Evolutionary conservation across 441 rosid species (phyloP).

Genomic region (Gossypium schwendimanii): DNA sequence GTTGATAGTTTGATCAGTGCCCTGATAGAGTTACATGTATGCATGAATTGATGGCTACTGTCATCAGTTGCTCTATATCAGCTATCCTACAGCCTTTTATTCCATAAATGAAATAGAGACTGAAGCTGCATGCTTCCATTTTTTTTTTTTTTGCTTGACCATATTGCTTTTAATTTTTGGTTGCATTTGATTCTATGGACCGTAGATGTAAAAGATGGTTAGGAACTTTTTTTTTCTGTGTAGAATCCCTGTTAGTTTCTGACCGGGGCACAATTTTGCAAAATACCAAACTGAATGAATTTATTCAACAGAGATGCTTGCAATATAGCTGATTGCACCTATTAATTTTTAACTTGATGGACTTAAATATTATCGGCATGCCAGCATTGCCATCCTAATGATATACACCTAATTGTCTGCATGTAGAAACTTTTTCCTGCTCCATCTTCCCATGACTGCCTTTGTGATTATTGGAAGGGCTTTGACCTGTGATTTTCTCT

Average conservation of each 20-base stretch:
- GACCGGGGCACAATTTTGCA: neutral
- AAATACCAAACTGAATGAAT: neutral
- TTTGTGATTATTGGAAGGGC: conserved; percentile 11
- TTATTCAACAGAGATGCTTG: neutral
- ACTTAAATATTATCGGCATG: neutral
- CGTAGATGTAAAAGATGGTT: neutral
- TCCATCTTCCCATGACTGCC: neutral
- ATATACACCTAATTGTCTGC: neutral
- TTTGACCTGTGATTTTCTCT: conserved; percentile 13
- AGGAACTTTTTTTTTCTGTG: neutral
- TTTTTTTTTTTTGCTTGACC: neutral
- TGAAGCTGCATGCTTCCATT: neutral
- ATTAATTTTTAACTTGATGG: neutral
- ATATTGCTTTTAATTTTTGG: neutral
- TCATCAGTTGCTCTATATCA: neutral
- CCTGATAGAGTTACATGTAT: neutral
- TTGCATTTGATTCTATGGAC: neutral
- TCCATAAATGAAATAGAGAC: neutral
- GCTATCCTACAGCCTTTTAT: neutral
- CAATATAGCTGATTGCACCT: neutral
- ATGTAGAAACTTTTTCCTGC: neutral
- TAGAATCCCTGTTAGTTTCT: neutral
- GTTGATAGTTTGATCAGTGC: neutral
- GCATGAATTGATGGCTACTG: neutral
- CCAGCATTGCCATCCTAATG: neutral